Percentiles rank a stretch among this genome's conserved stretches.
These are phyloP conservation scores for Solanum ossicruentum DNA, from an alignment of 257 asterid species.

Conservation along the genomic window DNA sequence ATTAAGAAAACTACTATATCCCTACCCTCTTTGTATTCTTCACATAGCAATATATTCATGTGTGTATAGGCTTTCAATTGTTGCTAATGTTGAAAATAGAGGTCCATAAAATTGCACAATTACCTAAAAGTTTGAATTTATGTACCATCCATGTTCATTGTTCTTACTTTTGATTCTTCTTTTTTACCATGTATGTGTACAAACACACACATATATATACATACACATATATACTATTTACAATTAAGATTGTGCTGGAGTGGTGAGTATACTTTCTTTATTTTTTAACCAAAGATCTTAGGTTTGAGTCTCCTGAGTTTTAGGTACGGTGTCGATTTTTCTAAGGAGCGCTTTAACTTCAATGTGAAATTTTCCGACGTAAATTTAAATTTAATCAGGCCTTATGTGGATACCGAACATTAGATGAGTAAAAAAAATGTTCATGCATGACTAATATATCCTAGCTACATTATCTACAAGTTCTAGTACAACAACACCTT, in stretches of 20 bases:
- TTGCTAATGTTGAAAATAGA: neutral
- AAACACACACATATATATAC: no score
- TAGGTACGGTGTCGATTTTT: no score
- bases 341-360: neutral
- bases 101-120: neutral
- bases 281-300: no score
- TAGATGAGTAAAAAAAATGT: neutral
- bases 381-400: no score
- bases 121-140: neutral
- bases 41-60: neutral
- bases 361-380: no score
- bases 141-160: neutral
- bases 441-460: neutral
- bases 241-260: no score
- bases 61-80: neutral
- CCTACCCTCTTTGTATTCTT: no score
- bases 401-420: no score
- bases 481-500: neutral
- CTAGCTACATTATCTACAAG: neutral
- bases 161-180: neutral
- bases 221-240: no score
- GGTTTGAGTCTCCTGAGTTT: no score
- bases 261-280: neutral
- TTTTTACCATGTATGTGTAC: neutral
- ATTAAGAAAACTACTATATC: no score